Percentiles rank a stretch among this genome's conserved stretches.
phyloP scores from a whole-genome alignment of 2,329 filamentous ascomycete genomes.

The Colletotrichum costaricense region DNA sequence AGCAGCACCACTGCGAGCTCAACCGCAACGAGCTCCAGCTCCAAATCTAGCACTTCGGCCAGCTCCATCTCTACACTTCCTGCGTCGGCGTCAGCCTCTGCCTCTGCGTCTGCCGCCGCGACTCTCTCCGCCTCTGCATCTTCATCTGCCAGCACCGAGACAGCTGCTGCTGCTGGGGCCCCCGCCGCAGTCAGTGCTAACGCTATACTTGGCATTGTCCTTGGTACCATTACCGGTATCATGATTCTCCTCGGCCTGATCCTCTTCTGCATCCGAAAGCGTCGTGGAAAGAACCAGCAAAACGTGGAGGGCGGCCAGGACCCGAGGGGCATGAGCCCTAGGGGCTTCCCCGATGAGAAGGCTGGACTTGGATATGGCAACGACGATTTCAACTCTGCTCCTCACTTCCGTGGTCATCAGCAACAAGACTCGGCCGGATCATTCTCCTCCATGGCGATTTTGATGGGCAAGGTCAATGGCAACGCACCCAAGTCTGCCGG shows the following conservation, averaged over 20 bases:
- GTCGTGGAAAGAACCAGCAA: constrained; percentile 66
- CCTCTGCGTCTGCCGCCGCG: constrained; percentile 40
- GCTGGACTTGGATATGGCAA: constrained; percentile 60
- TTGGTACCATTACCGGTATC: constrained; percentile 84
- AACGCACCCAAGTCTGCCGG: constrained; percentile 44
- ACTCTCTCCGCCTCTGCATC: constrained; percentile 43
- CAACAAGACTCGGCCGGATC: constrained; percentile 66
- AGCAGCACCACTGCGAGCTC: constrained; percentile 43
- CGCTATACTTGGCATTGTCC: constrained; percentile 80
- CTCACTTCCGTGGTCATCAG: constrained; percentile 62
- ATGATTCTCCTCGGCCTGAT: constrained; percentile 76
- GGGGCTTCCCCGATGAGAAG: constrained; percentile 66
- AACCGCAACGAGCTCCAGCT: constrained; percentile 44
- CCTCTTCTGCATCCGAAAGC: constrained; percentile 73
- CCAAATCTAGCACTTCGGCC: neutral
- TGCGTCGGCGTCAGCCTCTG: constrained; percentile 40
- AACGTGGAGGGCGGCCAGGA: constrained; percentile 60
- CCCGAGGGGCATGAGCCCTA: constrained; percentile 49
- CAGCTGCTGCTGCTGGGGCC: constrained; percentile 34
- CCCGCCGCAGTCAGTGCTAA: constrained; percentile 48
- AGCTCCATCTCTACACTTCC: constrained; percentile 34
- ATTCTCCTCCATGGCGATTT: constrained; percentile 72
- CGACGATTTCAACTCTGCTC: constrained; percentile 41
- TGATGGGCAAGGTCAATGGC: constrained; percentile 63
- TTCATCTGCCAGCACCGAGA: constrained; percentile 14